Evolutionary conservation across 371 early-diverging fungal species (phyloP).

Genomic region (Basidiobolus meristosporus): DNA sequence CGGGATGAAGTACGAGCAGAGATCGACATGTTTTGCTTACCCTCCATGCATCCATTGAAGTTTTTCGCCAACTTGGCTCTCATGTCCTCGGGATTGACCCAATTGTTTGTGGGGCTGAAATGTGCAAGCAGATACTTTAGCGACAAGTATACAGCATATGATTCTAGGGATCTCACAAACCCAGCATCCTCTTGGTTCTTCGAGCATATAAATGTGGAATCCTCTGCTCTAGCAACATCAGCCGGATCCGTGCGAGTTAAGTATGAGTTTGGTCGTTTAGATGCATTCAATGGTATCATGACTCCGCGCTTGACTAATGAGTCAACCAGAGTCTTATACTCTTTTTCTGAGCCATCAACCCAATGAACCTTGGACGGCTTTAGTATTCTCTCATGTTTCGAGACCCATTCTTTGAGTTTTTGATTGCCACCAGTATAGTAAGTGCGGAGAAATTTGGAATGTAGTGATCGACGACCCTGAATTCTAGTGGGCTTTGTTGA

Average conservation of each 20-base stretch:
- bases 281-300: conserved; percentile 28
- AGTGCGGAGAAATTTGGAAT: no score
- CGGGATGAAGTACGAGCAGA: background rate
- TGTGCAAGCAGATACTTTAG: no score
- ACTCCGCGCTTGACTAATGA: conserved; percentile 25
- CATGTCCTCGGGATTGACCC: conserved; percentile 16
- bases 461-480: no score
- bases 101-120: conserved; percentile 18
- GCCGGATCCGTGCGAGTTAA: conserved; percentile 18
- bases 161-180: conserved; percentile 6
- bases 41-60: conserved; percentile 18
- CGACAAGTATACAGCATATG: no score
- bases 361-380: conserved; percentile 12
- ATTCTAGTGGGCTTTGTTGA: no score
- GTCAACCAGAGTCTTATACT: conserved; percentile 6
- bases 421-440: no score
- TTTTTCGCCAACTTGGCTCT: conserved; percentile 9
- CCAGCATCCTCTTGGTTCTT: conserved; percentile 13
- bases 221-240: conserved; percentile 18
- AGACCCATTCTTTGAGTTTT: conserved; percentile 10
- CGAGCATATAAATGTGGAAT: conserved; percentile 17
- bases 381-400: conserved; percentile 8
- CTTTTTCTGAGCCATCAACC: conserved; percentile 14
- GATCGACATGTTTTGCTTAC: no score
- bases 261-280: conserved; percentile 23